These are phyloP conservation scores for Pichia sp. DNA, from an alignment of 1,139 yeast species.

Conservation along the genomic window DNA sequence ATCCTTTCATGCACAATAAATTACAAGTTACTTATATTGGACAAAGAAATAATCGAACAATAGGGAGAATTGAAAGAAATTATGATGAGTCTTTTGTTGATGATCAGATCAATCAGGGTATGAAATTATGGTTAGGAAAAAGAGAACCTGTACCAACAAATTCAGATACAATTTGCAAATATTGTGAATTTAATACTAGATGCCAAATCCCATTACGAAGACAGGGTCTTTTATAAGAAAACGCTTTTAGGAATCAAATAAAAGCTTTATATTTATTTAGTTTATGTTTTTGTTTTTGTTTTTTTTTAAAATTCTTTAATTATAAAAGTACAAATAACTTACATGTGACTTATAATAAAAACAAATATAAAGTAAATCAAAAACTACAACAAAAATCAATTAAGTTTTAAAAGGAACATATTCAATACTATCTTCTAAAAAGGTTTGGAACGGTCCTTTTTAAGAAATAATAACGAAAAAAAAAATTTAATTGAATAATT, in stretches of 20 bases:
- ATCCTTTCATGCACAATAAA: slow-evolving; percentile 32
- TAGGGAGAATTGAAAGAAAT: neutral
- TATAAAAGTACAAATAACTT: neutral
- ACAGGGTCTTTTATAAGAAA: slow-evolving; percentile 1
- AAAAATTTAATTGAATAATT: slow-evolving; percentile 1
- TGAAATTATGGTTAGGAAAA: slow-evolving; percentile 51
- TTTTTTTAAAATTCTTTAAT: neutral
- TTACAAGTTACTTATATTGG: slow-evolving; percentile 50
- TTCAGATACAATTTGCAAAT: slow-evolving; percentile 35
- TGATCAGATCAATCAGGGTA: slow-evolving; percentile 31
- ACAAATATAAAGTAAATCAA: neutral
- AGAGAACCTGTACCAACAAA: slow-evolving; percentile 39
- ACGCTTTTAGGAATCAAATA: too few relatives aligned
- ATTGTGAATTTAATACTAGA: slow-evolving; percentile 43
- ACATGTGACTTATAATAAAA: too few relatives aligned
- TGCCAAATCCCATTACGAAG: slow-evolving; percentile 21
- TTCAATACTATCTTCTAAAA: neutral
- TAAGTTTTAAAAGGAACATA: neutral
- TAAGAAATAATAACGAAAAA: neutral
- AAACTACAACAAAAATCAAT: neutral
- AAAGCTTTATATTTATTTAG: too few relatives aligned
- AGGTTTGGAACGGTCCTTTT: neutral
- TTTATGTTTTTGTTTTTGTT: too few relatives aligned
- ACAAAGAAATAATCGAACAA: slow-evolving; percentile 33
- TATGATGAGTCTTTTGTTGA: slow-evolving; percentile 28